These are phyloP conservation scores for Dioscorea zingiberensis DNA, from an alignment of 106 monocot species.

Conservation along the genomic window DNA sequence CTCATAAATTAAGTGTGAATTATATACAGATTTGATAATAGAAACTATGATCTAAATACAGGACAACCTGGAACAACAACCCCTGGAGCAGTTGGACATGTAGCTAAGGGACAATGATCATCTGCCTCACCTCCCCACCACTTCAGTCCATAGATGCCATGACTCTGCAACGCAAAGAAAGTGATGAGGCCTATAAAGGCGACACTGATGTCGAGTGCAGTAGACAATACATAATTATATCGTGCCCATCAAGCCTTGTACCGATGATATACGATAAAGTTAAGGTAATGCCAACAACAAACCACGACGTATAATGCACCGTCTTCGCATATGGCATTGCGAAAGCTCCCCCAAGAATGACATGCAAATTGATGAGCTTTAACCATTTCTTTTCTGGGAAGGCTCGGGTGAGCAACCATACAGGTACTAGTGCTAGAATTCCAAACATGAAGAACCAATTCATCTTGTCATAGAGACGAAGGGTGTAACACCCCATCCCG, in stretches of 20 bases:
- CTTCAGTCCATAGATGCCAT: background rate
- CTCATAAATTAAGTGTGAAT: too few relatives aligned
- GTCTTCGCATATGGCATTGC: background rate
- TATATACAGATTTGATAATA: too few relatives aligned
- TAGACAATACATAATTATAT: constrained; percentile 10
- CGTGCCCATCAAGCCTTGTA: constrained; percentile 6
- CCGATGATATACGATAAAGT: background rate
- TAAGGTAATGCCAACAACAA: background rate
- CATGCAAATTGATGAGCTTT: constrained; percentile 6
- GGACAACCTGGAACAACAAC: constrained; percentile 12
- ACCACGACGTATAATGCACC: constrained; percentile 1
- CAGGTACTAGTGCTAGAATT: background rate
- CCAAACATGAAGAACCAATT: constrained; percentile 6
- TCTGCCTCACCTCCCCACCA: background rate
- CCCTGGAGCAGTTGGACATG: constrained; percentile 37
- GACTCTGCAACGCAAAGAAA: background rate
- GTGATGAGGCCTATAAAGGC: constrained; percentile 1
- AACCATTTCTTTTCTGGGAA: constrained; percentile 9
- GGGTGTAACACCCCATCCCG: too few relatives aligned
- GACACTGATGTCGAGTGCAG: background rate
- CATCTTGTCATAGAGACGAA: background rate
- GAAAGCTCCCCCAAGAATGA: background rate
- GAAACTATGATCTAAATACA: background rate
- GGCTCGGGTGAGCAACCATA: background rate
- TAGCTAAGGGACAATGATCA: constrained; percentile 12